Conservation (phyloP, 192 early-diverging fungal genomes). For the Podila verticillata region DNA sequence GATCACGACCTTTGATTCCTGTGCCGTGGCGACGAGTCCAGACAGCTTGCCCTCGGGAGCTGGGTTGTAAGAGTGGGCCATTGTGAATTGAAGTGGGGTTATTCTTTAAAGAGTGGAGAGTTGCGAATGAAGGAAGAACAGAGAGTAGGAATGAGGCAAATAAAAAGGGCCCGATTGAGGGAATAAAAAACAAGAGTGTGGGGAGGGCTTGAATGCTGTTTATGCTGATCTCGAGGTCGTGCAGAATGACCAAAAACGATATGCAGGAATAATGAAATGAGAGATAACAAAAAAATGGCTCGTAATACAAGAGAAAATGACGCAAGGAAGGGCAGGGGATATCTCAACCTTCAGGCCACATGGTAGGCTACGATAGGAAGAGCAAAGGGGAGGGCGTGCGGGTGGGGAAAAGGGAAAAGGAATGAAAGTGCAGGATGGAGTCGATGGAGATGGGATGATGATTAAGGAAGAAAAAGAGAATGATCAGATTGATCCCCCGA, state of each 20-base stretch:
- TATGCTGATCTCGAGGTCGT: too few relatives aligned
- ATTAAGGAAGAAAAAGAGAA: background rate
- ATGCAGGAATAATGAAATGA: background rate
- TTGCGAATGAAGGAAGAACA: background rate
- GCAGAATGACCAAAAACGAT: too few relatives aligned
- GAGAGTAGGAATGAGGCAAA: constrained; percentile 1
- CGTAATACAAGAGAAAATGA: constrained; percentile 11
- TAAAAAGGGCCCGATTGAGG: background rate
- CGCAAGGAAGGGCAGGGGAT: constrained; percentile 7
- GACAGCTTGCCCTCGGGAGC: constrained; percentile 38
- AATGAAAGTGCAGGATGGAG: constrained; percentile 5
- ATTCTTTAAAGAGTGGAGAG: background rate
- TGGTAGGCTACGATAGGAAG: constrained; percentile 16
- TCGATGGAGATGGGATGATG: background rate
- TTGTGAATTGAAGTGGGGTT: constrained; percentile 4
- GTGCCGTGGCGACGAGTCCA: constrained; percentile 34
- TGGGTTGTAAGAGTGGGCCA: constrained; percentile 49
- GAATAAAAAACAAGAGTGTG: constrained; percentile 5
- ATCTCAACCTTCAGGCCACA: constrained; percentile 45
- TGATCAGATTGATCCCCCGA: background rate
- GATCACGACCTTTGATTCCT: constrained; percentile 43
- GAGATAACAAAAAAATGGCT: too few relatives aligned
- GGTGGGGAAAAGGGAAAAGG: background rate
- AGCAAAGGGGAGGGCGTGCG: background rate
- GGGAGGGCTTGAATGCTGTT: background rate